Percentiles rank a stretch among this genome's conserved stretches.
Evolutionary conservation across 805 yeast genomes (phyloP).

Genomic region (Yarrowia sp.): DNA sequence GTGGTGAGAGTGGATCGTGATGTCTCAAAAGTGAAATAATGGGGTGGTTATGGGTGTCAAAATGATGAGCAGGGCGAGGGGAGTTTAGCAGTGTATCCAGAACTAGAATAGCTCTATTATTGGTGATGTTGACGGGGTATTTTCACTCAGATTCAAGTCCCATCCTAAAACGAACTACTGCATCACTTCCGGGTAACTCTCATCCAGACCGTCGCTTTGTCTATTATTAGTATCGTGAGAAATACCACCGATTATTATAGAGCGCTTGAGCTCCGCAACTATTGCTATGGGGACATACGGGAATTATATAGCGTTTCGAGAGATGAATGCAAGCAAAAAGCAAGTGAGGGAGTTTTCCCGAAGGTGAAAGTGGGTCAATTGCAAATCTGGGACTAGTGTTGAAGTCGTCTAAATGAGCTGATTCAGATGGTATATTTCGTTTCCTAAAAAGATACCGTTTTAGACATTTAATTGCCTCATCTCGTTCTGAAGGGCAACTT

Average conservation of each 20-base stretch:
- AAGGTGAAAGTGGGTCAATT: neutral
- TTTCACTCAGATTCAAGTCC: neutral
- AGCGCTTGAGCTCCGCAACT: no score
- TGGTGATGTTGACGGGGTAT: neutral
- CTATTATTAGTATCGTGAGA: neutral
- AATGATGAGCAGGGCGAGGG: neutral
- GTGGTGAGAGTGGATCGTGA: neutral
- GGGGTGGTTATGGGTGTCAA: neutral
- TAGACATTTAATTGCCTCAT: neutral
- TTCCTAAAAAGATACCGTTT: neutral
- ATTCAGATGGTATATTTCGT: neutral
- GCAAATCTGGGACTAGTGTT: neutral
- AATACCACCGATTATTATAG: neutral
- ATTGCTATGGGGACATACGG: neutral
- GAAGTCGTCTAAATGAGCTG: neutral
- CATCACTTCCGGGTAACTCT: slow-evolving; percentile 16
- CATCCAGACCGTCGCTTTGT: neutral
- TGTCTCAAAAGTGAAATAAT: neutral
- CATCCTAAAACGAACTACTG: neutral
- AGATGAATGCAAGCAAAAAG: neutral
- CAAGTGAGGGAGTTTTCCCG: neutral
- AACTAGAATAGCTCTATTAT: neutral
- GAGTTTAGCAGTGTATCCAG: neutral
- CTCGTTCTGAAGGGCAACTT: neutral
- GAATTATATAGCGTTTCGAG: neutral